Evolutionary conservation across 2,329 filamentous ascomycete genomes (phyloP).

Genomic region (Albifimbria verrucaria): DNA sequence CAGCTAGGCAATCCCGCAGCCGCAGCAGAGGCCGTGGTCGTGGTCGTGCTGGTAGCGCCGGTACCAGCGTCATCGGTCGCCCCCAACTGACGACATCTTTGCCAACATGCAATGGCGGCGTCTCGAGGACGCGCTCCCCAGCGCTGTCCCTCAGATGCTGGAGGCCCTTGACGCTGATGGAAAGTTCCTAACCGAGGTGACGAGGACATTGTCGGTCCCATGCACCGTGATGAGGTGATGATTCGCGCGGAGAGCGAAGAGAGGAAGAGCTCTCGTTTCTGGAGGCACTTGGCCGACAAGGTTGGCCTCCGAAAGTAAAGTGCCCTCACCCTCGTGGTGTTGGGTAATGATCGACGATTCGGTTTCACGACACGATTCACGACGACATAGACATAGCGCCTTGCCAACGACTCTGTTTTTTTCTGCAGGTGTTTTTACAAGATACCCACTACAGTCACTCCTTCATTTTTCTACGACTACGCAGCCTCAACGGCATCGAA

Average conservation of each 20-base stretch:
- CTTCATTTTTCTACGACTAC: not conserved
- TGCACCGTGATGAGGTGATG: conserved; percentile 64
- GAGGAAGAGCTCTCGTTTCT: conserved; percentile 42
- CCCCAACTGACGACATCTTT: conserved; percentile 35
- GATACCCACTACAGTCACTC: conserved; percentile 3
- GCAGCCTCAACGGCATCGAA: not conserved
- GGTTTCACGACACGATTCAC: conserved; percentile 1
- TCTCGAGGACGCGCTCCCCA: conserved; percentile 55
- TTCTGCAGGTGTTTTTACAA: not conserved
- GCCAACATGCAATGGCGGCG: conserved; percentile 40
- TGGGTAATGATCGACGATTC: not conserved
- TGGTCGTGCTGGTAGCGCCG: conserved; percentile 35
- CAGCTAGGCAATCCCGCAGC: conserved; percentile 28
- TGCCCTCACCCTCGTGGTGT: not conserved
- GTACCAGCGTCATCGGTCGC: conserved; percentile 34
- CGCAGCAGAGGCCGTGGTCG: conserved; percentile 37
- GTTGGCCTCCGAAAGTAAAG: conserved; percentile 30
- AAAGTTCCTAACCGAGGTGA: conserved; percentile 89
- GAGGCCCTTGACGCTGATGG: conserved; percentile 67
- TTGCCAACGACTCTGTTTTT: not conserved
- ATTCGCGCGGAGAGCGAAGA: conserved; percentile 41
- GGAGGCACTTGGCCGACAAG: conserved; percentile 46
- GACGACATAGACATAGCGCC: not conserved
- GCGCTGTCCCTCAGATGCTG: conserved; percentile 65
- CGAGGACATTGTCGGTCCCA: conserved; percentile 89